A percentile compares a stretch with the other conserved stretches of the same genome.
phyloP scores from a whole-genome alignment of 768 basidiomycete species.

The Tremella yokohamensis region DNA sequence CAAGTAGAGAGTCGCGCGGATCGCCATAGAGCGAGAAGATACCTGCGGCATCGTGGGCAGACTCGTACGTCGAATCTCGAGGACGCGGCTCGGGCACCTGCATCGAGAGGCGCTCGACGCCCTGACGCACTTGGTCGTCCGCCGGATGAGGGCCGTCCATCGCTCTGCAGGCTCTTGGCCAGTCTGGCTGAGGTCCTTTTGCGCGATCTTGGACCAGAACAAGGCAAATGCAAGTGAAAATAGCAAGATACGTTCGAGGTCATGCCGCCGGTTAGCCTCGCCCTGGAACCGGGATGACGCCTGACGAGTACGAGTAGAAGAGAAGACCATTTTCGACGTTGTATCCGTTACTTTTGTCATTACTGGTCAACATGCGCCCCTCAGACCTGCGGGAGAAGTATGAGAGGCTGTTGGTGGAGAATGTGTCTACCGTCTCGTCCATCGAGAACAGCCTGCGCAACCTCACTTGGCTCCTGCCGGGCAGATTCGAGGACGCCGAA shows the following conservation, averaged over 20 bases:
- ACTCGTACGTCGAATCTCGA: conserved; percentile 2
- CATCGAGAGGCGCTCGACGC: background rate
- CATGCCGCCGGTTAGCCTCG: no score
- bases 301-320: no score
- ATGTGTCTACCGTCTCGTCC: conserved; percentile 78
- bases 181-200: no score
- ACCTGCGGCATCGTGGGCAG: conserved; percentile 7
- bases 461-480: conserved; percentile 91
- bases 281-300: no score
- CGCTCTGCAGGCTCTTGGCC: no score
- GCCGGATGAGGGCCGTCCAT: no score
- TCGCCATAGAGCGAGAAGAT: conserved; percentile 10
- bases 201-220: no score
- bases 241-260: no score
- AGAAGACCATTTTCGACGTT: background rate
- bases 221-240: no score
- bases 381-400: conserved; percentile 53
- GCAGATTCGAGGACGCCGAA: conserved; percentile 95
- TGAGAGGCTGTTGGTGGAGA: conserved; percentile 76
- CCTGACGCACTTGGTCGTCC: background rate
- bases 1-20: background rate
- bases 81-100: background rate
- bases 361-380: background rate
- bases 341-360: background rate
- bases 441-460: conserved; percentile 84